These are phyloP conservation scores for Chaetomium cochliodes DNA, from an alignment of 495 filamentous ascomycete species.

Conservation along the genomic window DNA sequence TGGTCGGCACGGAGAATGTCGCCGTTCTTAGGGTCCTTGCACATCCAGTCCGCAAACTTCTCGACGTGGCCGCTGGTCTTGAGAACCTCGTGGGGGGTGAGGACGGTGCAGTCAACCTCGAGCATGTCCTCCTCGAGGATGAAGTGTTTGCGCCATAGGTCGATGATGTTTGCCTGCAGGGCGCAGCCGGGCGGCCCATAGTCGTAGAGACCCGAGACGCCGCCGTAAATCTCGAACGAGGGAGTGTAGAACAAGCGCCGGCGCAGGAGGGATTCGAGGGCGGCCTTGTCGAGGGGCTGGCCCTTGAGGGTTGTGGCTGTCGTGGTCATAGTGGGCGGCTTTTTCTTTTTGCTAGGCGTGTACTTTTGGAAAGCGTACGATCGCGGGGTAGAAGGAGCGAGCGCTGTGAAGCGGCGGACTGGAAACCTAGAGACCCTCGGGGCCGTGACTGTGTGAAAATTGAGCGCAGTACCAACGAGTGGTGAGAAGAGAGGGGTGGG, in stretches of 20 bases:
- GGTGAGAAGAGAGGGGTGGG: constrained; percentile 26
- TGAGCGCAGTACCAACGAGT: constrained; percentile 31
- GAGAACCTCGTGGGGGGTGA: constrained; percentile 85
- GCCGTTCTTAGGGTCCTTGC: constrained; percentile 95
- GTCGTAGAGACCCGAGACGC: constrained; percentile 81
- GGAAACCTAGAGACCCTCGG: constrained; percentile 23
- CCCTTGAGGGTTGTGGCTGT: constrained; percentile 77
- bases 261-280: constrained; percentile 79
- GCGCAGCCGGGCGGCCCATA: constrained; percentile 81
- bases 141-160: constrained; percentile 90
- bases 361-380: constrained; percentile 12
- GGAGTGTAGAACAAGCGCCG: constrained; percentile 93
- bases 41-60: constrained; percentile 99
- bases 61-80: constrained; percentile 98
- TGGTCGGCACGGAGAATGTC: constrained; percentile 96
- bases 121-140: constrained; percentile 86
- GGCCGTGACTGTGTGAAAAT: constrained; percentile 19
- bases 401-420: constrained; percentile 16
- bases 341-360: constrained; percentile 48
- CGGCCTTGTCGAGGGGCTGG: constrained; percentile 75
- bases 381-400: constrained; percentile 27
- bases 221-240: constrained; percentile 90
- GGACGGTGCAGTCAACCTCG: constrained; percentile 80
- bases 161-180: constrained; percentile 80
- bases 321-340: constrained; percentile 41